These are phyloP conservation scores for Echeveria elegans DNA, from an alignment of 164 flowering plant genomes.

Conservation along the genomic window DNA sequence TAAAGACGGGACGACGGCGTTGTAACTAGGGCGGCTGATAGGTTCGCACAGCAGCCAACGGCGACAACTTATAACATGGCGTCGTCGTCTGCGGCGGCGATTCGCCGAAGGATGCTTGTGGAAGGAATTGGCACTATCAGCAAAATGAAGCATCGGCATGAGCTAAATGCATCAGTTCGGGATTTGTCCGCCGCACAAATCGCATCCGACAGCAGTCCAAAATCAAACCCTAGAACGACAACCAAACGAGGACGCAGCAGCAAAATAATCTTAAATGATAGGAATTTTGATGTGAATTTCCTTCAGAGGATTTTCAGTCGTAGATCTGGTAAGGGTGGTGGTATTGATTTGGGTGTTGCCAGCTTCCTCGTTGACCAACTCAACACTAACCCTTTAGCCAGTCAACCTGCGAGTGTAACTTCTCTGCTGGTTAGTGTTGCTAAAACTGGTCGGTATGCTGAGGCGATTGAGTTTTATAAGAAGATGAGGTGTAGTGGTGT, in stretches of 20 bases:
- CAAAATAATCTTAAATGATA: not conserved
- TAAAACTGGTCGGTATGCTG: not conserved
- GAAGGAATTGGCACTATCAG: not conserved
- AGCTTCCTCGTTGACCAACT: not conserved
- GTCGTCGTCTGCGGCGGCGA: not conserved
- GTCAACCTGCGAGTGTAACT: not conserved
- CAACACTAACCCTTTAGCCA: not conserved
- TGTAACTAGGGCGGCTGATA: not conserved
- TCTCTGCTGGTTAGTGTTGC: conserved; percentile 1
- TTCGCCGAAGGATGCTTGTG: not conserved
- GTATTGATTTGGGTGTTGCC: not conserved
- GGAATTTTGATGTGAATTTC: not conserved
- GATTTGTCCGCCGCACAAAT: not conserved
- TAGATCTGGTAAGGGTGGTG: not conserved
- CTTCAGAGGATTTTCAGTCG: not conserved
- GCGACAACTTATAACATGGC: not conserved
- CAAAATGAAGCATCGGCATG: not conserved
- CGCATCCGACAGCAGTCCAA: not conserved
- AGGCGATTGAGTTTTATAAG: too few relatives aligned
- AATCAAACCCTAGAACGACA: not conserved
- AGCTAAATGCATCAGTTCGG: not conserved
- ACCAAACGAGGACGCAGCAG: not conserved
- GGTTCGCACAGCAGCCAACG: not conserved
- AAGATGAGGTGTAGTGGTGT: too few relatives aligned
- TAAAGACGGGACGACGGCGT: too few relatives aligned